Evolutionary conservation across 148 eudicot genomes (phyloP).

Genomic region (Gaultheria prostrata): DNA sequence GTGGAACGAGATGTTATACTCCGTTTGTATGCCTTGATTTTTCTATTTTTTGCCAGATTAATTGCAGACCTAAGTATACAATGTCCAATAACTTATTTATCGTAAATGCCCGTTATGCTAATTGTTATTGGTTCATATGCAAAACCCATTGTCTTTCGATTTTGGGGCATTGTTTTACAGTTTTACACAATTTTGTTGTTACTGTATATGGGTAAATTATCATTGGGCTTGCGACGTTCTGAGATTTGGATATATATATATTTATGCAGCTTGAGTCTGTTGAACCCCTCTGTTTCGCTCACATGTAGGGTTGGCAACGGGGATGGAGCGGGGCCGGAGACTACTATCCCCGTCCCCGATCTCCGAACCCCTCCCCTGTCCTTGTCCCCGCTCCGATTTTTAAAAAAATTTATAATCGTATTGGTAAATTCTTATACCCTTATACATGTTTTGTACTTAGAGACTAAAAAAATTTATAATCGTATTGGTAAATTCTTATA

Average conservation of each 20-base stretch:
- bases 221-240: background rate
- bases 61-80: background rate
- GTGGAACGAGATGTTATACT: no score
- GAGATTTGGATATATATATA: background rate
- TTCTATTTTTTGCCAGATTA: background rate
- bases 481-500: background rate
- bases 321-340: no score
- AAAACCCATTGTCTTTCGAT: background rate
- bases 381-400: no score
- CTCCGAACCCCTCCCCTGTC: no score
- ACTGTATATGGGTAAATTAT: background rate
- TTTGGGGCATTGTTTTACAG: background rate
- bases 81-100: background rate
- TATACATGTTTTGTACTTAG: no score
- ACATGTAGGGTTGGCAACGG: no score
- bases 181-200: background rate
- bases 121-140: background rate
- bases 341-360: no score
- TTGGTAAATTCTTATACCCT: no score
- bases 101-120: background rate
- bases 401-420: no score
- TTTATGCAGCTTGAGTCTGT: slow-evolving; percentile 71
- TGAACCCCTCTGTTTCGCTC: slow-evolving; percentile 66
- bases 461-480: background rate
- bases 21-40: background rate